Conservation (phyloP, 805 yeast species). For the Ogataea methylovora region DNA sequence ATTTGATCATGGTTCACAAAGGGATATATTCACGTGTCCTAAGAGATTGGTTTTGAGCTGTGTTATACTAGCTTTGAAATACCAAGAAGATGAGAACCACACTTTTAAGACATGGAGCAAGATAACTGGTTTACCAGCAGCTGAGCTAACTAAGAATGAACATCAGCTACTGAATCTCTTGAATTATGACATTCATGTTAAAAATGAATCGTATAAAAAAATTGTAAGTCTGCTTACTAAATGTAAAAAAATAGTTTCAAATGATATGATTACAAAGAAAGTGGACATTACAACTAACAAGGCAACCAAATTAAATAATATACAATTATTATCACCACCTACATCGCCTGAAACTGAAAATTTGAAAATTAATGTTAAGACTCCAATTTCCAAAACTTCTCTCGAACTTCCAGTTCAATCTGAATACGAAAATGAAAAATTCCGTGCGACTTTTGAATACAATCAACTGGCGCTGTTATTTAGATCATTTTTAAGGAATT, state of each 20-base stretch:
- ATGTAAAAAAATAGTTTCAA: background rate
- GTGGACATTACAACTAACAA: background rate
- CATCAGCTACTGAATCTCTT: constrained; percentile 41
- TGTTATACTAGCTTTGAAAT: constrained; percentile 66
- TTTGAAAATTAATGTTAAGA: no score
- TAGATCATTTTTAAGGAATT: no score
- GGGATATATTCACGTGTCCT: constrained; percentile 33
- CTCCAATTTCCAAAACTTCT: no score
- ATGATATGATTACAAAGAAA: no score
- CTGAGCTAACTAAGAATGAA: constrained; percentile 45
- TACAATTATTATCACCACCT: no score
- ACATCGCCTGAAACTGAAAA: no score
- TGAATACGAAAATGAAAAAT: no score
- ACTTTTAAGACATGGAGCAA: constrained; percentile 66
- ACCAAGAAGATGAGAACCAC: constrained; percentile 65
- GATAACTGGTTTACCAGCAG: constrained; percentile 55
- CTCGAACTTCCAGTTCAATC: no score
- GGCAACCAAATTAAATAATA: no score
- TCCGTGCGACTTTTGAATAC: no score
- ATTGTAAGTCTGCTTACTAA: constrained; percentile 4
- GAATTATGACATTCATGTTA: constrained; percentile 51
- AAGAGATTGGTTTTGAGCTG: constrained; percentile 62
- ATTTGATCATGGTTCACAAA: no score
- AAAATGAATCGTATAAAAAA: constrained; percentile 36
- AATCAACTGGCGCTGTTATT: no score